Evolutionary conservation across 2,329 filamentous ascomycete species (phyloP), one percentile per base, ranked within the genome.

Genomic region (Aureobasidium musti): DNA sequence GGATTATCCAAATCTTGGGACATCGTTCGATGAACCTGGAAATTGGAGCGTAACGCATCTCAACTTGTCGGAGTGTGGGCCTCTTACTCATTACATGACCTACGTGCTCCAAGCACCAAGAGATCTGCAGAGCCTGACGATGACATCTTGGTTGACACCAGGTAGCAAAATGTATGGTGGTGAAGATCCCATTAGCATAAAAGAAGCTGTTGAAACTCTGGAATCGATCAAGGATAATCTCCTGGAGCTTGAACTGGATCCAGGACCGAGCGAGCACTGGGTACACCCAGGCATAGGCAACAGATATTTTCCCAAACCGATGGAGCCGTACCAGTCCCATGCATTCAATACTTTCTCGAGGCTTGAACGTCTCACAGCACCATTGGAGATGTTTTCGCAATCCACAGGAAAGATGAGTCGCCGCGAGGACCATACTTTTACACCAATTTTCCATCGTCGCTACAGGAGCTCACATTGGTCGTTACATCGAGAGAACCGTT

Each of bases 391-490:
- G n/a, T 26, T 56, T 5, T 56, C 53, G 6, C 53, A 56, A 17
- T 39, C 53, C 13, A 39, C 53, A 26, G 53, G 53, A 19, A 56
- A 56, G 7, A 39, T 41, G 53, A 37, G 5, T 28, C 53, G 53
- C n/a, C 19, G 30, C 21, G 53, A 56, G 1, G 26, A 56, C 19
- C 53, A 39, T 35, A 56, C 35, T 19, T 56, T 56, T 56, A 56
- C 11, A 56, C 53, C 21, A 56, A 56, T 23, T 41, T 41, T 11
- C 21, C 53, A 17, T 14, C 33, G 11, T 26, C 35, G 0, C 21
- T 56, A 11, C 19, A 56, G 4, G 21, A n/a, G 10, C 53, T 56
- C 10, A 56, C 53, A 11, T 2, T 54, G 30, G 52, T 35, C 6
- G 52, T 37, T 17, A 54, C 52, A 14, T 35, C 19, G 10, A 54